Evolutionary conservation across 352 stramenopile species (phyloP), one percentile per base, ranked within the genome.

Genomic region (Pythium phragmiticola): DNA sequence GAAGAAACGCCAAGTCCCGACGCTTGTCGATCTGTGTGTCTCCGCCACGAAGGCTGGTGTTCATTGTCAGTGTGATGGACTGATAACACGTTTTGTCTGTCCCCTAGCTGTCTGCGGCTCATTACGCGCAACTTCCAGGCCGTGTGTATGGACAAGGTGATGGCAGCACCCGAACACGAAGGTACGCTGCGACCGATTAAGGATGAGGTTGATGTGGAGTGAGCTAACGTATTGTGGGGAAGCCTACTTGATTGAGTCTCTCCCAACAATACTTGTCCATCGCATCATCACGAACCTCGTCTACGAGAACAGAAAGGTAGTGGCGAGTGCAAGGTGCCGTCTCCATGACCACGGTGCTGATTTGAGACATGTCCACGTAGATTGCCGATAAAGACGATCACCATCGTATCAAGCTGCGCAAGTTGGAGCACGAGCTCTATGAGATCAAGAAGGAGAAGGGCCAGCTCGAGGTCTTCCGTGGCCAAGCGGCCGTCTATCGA

Each of bases 121-220:
- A 66, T 90, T 49, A 86, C 79, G 16, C 87, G 78, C 48, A 84
- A 92, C 60, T 92, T 92, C 57, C 74, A 87, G 39, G 79, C 70
- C 36, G 60, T 88, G 26, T 92, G 72, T 48, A 82, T 90, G 68
- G 79, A 92, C 51, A 85, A 78, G 30, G 76, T 90, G 16, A 65
- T 73, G 17, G 64, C 70, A 0, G 79, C 82, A 14, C 79, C 83
- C 4, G 76, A 90, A 36, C 70, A 81, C 17, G 75, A 92, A 82
- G 80, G 82, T 92, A 50, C 9, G 50, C 11, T 30, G 14, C 37
- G 43, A 6, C 7, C 26, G 17, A 26, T 23, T 33, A 2, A 26
- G 21, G 13, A 42, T 48, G 19, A 37, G 21, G 8, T n/a, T 58
- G n/a, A 4, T 34, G 1, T 34, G 30, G 11, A 4, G 1, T 7